Conservation (phyloP, 2,329 filamentous ascomycete species). For the Fusarium compactum region DNA sequence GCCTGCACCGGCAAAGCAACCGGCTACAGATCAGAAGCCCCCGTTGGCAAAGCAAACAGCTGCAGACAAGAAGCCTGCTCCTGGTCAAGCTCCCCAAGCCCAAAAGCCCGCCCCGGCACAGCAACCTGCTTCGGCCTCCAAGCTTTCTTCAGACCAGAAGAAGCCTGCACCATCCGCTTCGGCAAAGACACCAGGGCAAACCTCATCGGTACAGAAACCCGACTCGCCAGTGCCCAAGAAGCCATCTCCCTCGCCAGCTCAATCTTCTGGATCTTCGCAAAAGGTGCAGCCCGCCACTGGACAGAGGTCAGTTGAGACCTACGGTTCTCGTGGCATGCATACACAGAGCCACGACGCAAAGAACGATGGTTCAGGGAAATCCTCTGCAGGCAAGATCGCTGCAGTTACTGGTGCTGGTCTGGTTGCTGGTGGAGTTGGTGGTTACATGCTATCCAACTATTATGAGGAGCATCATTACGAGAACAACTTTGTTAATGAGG, state of each 20-base stretch:
- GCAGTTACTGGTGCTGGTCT: neutral
- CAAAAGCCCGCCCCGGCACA: neutral
- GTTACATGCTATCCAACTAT: constrained; percentile 6
- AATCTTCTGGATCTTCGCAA: neutral
- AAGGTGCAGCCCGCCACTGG: neutral
- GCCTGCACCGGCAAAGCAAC: neutral
- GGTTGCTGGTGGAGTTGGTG: neutral
- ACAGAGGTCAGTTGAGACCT: neutral
- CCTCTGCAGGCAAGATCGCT: neutral
- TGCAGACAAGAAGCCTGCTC: neutral
- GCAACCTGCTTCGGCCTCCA: neutral
- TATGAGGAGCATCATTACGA: neutral
- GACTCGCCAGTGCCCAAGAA: neutral
- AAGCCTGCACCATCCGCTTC: neutral
- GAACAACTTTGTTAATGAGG: neutral
- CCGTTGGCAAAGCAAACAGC: neutral
- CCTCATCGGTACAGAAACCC: neutral
- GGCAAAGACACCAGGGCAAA: neutral
- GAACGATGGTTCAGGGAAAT: neutral
- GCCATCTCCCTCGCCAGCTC: neutral
- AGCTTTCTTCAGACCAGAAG: neutral
- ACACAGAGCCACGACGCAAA: neutral
- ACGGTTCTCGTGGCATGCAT: neutral
- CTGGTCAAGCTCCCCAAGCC: neutral
- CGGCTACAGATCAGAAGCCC: neutral